Evolutionary conservation across 495 filamentous ascomycete species (phyloP).

Genomic region (Annulohypoxylon moriforme): DNA sequence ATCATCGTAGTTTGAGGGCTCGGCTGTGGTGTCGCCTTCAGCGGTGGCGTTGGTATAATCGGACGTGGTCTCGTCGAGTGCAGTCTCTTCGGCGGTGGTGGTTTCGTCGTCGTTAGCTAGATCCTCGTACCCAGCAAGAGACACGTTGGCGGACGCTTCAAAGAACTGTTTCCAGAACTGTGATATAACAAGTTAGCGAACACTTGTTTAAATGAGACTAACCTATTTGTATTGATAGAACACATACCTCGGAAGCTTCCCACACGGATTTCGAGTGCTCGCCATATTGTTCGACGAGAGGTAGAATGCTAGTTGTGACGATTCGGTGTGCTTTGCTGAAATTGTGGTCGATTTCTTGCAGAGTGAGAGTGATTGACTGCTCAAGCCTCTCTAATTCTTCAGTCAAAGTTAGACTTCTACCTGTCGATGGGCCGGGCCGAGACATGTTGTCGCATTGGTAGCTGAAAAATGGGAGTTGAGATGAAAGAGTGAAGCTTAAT

Average conservation of each 20-base stretch:
- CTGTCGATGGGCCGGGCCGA: conserved; percentile 58
- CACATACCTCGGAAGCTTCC: conserved; percentile 89
- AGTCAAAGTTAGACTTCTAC: conserved; percentile 80
- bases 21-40: conserved; percentile 48
- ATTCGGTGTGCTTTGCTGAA: conserved; percentile 97
- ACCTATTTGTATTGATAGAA: neutral
- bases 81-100: conserved; percentile 50
- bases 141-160: conserved; percentile 96
- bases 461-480: conserved; percentile 1
- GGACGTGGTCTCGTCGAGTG: conserved; percentile 54
- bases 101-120: conserved; percentile 65
- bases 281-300: conserved; percentile 95
- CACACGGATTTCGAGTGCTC: conserved; percentile 94
- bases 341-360: conserved; percentile 99
- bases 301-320: conserved; percentile 91
- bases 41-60: conserved; percentile 57
- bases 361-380: conserved; percentile 93
- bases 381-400: conserved; percentile 97
- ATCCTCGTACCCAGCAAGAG: conserved; percentile 95
- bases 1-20: conserved; percentile 50
- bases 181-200: conserved; percentile 26
- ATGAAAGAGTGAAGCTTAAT: conserved; percentile 11
- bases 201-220: neutral
- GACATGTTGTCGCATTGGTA: conserved; percentile 52
- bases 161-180: conserved; percentile 99